Base-by-base conservation (phyloP, 495 filamentous ascomycete species). In the Jackrogersella minutella region DNA sequence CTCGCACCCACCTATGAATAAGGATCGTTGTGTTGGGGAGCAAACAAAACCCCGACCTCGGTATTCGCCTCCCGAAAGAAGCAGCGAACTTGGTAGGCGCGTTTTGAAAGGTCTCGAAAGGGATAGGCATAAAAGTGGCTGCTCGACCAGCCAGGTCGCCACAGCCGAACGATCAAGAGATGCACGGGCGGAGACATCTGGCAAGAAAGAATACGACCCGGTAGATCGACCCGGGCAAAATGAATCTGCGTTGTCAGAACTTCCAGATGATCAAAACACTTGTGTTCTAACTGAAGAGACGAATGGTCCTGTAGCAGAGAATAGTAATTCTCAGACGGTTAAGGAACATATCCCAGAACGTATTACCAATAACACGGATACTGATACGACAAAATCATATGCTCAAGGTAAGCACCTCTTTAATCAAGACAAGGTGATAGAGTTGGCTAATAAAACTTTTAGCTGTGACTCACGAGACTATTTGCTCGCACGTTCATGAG, bases 391-490 rank as follows among this genome's bases (percentile, higher is more conserved):
- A 31, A 70, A 65, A 30, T 64, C 66, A 17, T 47, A 73, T 46
- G 72, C 71, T 43, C 74, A 70, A 60, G 72, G 75, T 74, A 68
- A 33, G 58, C 52, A 28, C 14, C 11, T 34, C 31, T 9, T 13
- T n/a, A n/a, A 7, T 33, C n/a, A 0, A 21, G 17, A 3, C 14
- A 33, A n/a, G n/a, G n/a, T 17, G n/a, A 46, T 16, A 9, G 3
- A 17, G 14, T 2, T 17, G 2, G 37, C 49, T 52, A 17, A 62
- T 53, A 9, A 31, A 49, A 1, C 17, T 43, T 10, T 13, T 65
- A 86, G 85, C 83, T 58, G 81, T 88, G 14, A 80, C 75, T 8
- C 85, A 87, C 36, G 84, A 88, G 68, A 77, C 73, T 1, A 71
- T 88, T 46, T 75, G 74, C 16, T 76, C 75, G 6, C 64, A 76